Evolutionary conservation across 257 asterid genomes (phyloP), one percentile per base, ranked within the genome.

Genomic region (Lithospermum erythrorhizon): DNA sequence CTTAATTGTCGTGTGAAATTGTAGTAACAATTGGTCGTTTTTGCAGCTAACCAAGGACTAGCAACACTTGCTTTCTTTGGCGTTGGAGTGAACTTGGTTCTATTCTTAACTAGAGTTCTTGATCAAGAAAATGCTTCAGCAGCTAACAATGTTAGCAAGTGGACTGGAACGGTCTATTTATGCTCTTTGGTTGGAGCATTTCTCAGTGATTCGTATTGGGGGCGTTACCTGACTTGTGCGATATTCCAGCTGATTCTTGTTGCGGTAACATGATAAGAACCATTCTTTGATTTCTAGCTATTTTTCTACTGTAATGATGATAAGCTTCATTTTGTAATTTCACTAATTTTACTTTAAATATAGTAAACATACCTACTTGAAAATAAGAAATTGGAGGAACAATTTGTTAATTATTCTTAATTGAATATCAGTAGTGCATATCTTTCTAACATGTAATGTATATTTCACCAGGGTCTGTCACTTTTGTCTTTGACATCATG

Each of bases 401-500:
- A 35, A 35, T 35, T 11, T 35, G 47, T 9, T 35, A 8, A 35
- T 35, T 9, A 6, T 35, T 35, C 5, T 35, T 9, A 6, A 35
- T 35, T 14, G 15, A 8, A 35, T 41, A 41, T 3, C 49, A 11
- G 2, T 13, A 41, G 49, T 11, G 8, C 18, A 11, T 41, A 13
- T 41, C 47, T 41, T 41, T 1, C 16, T 41, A 41, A 41, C 49
- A 11, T 41, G 49, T 41, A 41, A 2, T 41, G 49, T 11, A 32
- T 0, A 8, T 41, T 41, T 41, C 15, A 10, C 3, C 73, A 84
- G 93, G 94, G 94, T 6, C 63, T 84, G 7, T 57, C 63, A 18
- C 70, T 76, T 41, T 45, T 84, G 57, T 84, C 94, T 58, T 18
- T 84, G 10, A 23, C 83, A 1, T 81, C 94, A 6, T 78, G 76